Conservation (phyloP, 2,329 filamentous ascomycete genomes). For the Balansia obtecta region DNA sequence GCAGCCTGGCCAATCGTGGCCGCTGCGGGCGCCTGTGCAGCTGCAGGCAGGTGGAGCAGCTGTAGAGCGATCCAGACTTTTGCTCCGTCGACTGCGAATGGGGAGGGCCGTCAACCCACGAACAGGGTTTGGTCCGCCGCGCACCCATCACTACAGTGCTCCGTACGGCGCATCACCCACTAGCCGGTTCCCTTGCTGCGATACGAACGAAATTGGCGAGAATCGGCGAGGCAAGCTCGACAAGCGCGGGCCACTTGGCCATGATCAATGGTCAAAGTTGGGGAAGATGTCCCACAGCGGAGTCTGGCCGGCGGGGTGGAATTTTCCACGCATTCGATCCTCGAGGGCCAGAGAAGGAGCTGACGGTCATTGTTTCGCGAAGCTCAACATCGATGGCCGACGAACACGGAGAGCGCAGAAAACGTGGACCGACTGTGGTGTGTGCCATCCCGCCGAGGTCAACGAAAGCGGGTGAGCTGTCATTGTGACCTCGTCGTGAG, state of each 20-base stretch:
- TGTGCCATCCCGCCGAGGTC: background rate
- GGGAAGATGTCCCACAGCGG: background rate
- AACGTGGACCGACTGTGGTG: no score
- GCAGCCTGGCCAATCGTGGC: slow-evolving; percentile 25
- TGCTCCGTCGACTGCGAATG: background rate
- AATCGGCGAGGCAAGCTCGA: background rate
- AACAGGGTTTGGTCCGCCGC: background rate
- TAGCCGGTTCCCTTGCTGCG: background rate
- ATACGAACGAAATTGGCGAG: background rate
- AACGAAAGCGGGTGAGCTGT: background rate
- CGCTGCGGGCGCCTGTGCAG: slow-evolving; percentile 18
- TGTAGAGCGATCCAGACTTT: slow-evolving; percentile 13
- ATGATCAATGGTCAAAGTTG: no score
- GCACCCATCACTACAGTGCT: background rate
- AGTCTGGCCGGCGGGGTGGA: background rate
- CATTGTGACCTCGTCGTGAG: background rate
- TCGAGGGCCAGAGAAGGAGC: background rate
- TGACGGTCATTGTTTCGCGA: background rate
- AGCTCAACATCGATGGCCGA: background rate
- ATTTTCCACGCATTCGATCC: no score
- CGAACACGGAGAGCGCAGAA: background rate
- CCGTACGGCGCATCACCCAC: background rate
- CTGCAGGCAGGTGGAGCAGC: slow-evolving; percentile 15
- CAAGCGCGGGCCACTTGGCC: background rate
- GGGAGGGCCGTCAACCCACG: background rate